A percentile compares a stretch with the other conserved stretches of the same genome.
These are phyloP conservation scores for Fusarium pilosicola DNA, from an alignment of 2,329 filamentous ascomycete genomes.

Conservation along the genomic window DNA sequence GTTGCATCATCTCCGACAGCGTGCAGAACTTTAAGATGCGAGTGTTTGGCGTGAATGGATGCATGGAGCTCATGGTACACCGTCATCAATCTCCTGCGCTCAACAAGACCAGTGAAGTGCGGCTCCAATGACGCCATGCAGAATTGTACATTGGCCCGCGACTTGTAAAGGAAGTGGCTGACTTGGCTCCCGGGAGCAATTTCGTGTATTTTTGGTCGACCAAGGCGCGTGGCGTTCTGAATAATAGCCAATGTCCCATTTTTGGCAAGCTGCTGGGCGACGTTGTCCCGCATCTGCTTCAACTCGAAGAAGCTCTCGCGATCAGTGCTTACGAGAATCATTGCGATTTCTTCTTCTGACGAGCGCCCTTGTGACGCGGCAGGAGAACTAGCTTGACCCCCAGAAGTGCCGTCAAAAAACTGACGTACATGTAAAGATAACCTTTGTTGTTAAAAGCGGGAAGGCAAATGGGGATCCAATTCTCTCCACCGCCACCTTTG, in stretches of 20 bases:
- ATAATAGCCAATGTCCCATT: slow-evolving; percentile 82
- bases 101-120: slow-evolving; percentile 67
- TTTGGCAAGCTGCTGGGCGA: slow-evolving; percentile 75
- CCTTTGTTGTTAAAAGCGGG: slow-evolving; percentile 97
- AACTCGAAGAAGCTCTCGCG: slow-evolving; percentile 94
- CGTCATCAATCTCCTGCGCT: slow-evolving; percentile 78
- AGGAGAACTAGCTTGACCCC: slow-evolving; percentile 54
- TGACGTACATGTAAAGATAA: slow-evolving; percentile 99
- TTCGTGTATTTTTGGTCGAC: slow-evolving; percentile 76
- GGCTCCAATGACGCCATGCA: slow-evolving; percentile 85
- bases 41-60: slow-evolving; percentile 83
- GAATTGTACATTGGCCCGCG: slow-evolving; percentile 93
- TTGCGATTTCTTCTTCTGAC: slow-evolving; percentile 82
- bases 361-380: slow-evolving; percentile 72
- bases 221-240: slow-evolving; percentile 73
- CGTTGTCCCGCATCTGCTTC: slow-evolving; percentile 74
- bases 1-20: slow-evolving; percentile 78
- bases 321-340: slow-evolving; percentile 90
- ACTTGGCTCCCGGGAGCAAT: slow-evolving; percentile 83
- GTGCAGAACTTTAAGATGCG: slow-evolving; percentile 88
- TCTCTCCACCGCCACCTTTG: slow-evolving; percentile 90
- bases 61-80: slow-evolving; percentile 88
- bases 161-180: slow-evolving; percentile 96
- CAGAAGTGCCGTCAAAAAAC: slow-evolving; percentile 77
- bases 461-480: slow-evolving; percentile 95